Evolutionary conservation across 1,139 yeast species (phyloP).

Genomic region (Kurtzmaniella quercitrusa): DNA sequence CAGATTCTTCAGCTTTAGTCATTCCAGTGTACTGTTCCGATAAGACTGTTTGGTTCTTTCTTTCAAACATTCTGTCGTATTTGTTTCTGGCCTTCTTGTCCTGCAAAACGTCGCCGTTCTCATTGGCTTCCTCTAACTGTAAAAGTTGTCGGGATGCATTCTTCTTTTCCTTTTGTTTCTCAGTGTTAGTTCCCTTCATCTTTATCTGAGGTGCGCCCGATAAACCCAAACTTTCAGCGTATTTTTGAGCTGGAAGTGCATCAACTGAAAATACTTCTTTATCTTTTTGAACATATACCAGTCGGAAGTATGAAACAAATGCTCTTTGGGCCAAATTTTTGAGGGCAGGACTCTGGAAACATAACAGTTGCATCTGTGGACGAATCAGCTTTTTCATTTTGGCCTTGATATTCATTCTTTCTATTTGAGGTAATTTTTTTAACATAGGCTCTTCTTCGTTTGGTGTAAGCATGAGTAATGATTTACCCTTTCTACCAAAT

Average conservation of each 20-base stretch:
- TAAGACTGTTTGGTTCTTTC: slow-evolving; percentile 88
- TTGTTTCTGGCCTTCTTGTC: slow-evolving; percentile 65
- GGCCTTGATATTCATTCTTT: slow-evolving; percentile 69
- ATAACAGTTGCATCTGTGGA: slow-evolving; percentile 81
- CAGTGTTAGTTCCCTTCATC: slow-evolving; percentile 45
- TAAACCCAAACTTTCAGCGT: slow-evolving; percentile 82
- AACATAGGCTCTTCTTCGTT: slow-evolving; percentile 79
- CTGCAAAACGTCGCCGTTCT: slow-evolving; percentile 56
- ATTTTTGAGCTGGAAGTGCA: slow-evolving; percentile 74
- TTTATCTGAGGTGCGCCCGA: slow-evolving; percentile 96
- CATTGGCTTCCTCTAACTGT: slow-evolving; percentile 51
- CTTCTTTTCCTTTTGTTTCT: slow-evolving; percentile 64
- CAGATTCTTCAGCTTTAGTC: slow-evolving; percentile 22
- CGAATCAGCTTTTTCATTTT: slow-evolving; percentile 75
- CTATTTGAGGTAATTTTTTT: slow-evolving; percentile 60
- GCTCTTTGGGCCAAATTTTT: slow-evolving; percentile 96
- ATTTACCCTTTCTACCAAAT: slow-evolving; percentile 85
- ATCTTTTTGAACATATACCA: slow-evolving; percentile 82
- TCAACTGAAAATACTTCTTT: slow-evolving; percentile 79
- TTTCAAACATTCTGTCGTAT: slow-evolving; percentile 93
- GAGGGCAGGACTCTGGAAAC: slow-evolving; percentile 88
- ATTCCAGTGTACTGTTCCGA: slow-evolving; percentile 76
- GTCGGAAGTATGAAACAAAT: slow-evolving; percentile 82
- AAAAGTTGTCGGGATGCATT: slow-evolving; percentile 73
- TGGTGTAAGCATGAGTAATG: slow-evolving; percentile 78